Evolutionary conservation across 2,329 filamentous ascomycete genomes (phyloP), one percentile per base, ranked within the genome.

Genomic region (Arthrobotrys entomopaga): DNA sequence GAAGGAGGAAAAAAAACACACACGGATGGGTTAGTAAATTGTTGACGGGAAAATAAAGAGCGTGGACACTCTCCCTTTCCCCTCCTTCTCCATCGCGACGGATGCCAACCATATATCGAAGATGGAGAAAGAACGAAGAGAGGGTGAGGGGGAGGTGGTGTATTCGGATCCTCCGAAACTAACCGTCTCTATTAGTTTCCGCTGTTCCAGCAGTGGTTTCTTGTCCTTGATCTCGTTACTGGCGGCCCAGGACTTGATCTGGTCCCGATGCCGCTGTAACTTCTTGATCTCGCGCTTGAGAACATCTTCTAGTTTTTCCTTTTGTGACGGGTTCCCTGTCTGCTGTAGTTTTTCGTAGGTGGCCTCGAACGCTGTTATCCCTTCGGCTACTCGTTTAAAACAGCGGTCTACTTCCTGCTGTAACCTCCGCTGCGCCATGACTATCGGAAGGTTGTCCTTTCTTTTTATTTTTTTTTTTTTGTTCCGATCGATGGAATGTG

Each of bases 141-240:
- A 77, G 65, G 70, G 70, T 59, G 75, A 48, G 64, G 42, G 73
- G 46, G 65, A 48, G n/a, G 29, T 56, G 43, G 67, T 24, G 13
- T 13, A 46, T 65, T 53, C 40, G 61, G 58, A 74, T 74, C 63
- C 70, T 74, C 70, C 70, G 78, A 70, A 77, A 84, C 88, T 79
- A 84, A 98, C 94, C 85, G 93, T 97, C 86, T 99, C 95, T 83
- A 99, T 99, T 82, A 96, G 87, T 84, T 93, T 95, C 81, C 95
- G 88, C 83, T 99, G 90, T 80, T 99, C 95, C 80, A 97, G 84
- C 81, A 99, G 84, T 79, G 94, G 94, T 82, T 91, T 91, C 86
- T 99, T 99, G 86, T 99, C 95, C 86, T 99, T 99, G 87, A 99
- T 96, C 82, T 99, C 95, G 85, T 97, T 97, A 83, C 92, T 93